These are phyloP conservation scores for Globisporangium ultimum DNA, from an alignment of 352 stramenopile species.

Conservation along the genomic window DNA sequence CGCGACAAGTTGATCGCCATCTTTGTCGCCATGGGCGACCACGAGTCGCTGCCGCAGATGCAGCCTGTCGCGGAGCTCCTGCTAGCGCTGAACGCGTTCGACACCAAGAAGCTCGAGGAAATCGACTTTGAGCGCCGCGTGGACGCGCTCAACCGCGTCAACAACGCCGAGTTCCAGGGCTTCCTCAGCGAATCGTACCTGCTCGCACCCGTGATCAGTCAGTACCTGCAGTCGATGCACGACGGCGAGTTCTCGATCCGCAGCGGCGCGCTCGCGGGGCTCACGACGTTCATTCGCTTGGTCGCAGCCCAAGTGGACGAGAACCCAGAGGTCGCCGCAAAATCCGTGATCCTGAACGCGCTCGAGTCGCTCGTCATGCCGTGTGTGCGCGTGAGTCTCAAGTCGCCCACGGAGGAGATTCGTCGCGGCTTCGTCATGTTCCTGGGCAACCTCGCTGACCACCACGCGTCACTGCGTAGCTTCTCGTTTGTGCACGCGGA, in stretches of 20 bases:
- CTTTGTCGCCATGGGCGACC: constrained; percentile 57
- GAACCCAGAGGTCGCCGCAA: constrained; percentile 14
- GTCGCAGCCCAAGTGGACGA: constrained; percentile 28
- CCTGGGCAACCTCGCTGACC: constrained; percentile 66
- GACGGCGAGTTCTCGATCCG: constrained; percentile 83
- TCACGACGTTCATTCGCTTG: constrained; percentile 55
- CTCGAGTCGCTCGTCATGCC: constrained; percentile 89
- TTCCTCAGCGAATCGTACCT: constrained; percentile 58
- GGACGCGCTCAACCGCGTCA: constrained; percentile 67
- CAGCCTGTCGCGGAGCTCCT: constrained; percentile 43
- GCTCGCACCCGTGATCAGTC: constrained; percentile 72
- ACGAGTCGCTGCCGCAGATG: constrained; percentile 33
- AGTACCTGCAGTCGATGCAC: constrained; percentile 84
- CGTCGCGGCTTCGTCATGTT: constrained; percentile 86
- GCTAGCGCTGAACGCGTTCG: constrained; percentile 69
- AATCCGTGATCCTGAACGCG: constrained; percentile 61
- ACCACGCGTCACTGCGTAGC: constrained; percentile 22
- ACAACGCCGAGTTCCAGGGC: constrained; percentile 53
- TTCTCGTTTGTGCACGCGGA: constrained; percentile 70
- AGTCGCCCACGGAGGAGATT: constrained; percentile 66
- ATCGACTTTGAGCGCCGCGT: constrained; percentile 82
- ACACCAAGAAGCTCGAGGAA: constrained; percentile 78
- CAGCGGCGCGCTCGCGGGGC: constrained; percentile 52
- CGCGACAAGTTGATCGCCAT: constrained; percentile 66
- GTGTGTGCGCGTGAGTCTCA: constrained; percentile 79